phyloP scores from a whole-genome alignment of 371 early-diverging fungal genomes.

The Mortierella sp. region DNA sequence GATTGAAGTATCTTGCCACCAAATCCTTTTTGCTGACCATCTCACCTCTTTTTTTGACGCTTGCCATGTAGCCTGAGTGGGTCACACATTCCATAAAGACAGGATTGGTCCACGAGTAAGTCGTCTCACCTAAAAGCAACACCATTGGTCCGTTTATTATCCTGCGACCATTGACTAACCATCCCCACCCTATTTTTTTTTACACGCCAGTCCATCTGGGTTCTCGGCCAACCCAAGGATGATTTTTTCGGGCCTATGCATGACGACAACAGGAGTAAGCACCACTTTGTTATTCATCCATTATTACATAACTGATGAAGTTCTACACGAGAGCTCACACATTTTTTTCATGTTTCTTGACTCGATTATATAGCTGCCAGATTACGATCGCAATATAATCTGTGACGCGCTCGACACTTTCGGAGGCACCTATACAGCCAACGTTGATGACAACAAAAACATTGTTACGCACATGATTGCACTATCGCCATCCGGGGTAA shows the following conservation, averaged over 20 bases:
- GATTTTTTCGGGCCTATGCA: slow-evolving; percentile 71
- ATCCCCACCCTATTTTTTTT: neutral
- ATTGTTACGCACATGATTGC: slow-evolving; percentile 76
- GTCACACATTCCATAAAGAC: slow-evolving; percentile 38
- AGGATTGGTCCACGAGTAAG: slow-evolving; percentile 61
- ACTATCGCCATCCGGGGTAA: slow-evolving; percentile 63
- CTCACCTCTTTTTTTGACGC: neutral
- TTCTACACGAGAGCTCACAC: neutral
- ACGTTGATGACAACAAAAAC: slow-evolving; percentile 49
- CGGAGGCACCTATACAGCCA: slow-evolving; percentile 70
- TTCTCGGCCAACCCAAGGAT: slow-evolving; percentile 67
- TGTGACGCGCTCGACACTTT: slow-evolving; percentile 63
- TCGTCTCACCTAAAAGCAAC: neutral
- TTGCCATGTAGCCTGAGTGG: slow-evolving; percentile 59
- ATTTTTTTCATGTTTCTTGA: neutral
- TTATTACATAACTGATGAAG: neutral
- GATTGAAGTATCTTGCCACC: neutral
- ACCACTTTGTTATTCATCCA: neutral
- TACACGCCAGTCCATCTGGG: slow-evolving; percentile 56
- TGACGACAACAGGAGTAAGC: slow-evolving; percentile 63
- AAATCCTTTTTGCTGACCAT: neutral
- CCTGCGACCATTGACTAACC: too few species aligned
- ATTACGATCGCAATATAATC: slow-evolving; percentile 62
- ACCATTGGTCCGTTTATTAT: neutral
- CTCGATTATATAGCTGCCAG: slow-evolving; percentile 65